A percentile compares a stretch with the other conserved stretches of the same genome.
phyloP scores from a whole-genome alignment of 1,139 yeast species.

The Suhomyces taliae region DNA sequence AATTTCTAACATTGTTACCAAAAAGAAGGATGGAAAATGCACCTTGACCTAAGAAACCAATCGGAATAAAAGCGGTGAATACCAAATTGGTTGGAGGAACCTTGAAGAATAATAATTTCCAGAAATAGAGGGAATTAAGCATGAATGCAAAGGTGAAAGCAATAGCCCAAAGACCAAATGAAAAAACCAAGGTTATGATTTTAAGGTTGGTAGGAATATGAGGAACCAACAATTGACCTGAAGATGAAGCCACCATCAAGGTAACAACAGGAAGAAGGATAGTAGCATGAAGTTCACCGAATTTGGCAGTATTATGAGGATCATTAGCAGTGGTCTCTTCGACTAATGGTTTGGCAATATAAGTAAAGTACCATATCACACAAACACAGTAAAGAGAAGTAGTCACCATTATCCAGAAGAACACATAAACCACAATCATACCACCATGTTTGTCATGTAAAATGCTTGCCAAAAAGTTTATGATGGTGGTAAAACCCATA shows the following conservation, averaged over 20 bases:
- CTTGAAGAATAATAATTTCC: conserved; percentile 58
- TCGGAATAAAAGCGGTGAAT: conserved; percentile 59
- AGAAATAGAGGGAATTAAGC: conserved; percentile 52
- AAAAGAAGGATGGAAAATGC: conserved; percentile 63
- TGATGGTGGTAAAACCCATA: conserved; percentile 72
- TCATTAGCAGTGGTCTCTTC: conserved; percentile 3
- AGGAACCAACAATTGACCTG: conserved; percentile 56
- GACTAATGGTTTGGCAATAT: conserved; percentile 24
- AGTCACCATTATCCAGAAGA: conserved; percentile 69
- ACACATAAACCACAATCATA: conserved; percentile 47
- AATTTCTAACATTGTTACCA: conserved; percentile 40
- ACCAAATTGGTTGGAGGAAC: conserved; percentile 50
- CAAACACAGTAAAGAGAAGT: conserved; percentile 58
- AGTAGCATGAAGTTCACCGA: conserved; percentile 40
- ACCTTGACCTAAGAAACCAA: conserved; percentile 78
- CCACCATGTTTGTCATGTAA: conserved; percentile 31
- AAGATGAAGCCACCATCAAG: conserved; percentile 68
- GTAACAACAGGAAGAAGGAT: conserved; percentile 72
- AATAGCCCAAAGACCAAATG: conserved; percentile 64
- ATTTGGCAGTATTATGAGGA: conserved; percentile 13
- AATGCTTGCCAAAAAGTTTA: conserved; percentile 50
- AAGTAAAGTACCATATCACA: conserved; percentile 49
- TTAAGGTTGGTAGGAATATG: conserved; percentile 46
- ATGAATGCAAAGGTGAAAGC: conserved; percentile 64
- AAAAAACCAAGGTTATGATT: conserved; percentile 52